Base-by-base conservation (phyloP, 768 basidiomycete species). In the Calocybe gangraenosa region DNA sequence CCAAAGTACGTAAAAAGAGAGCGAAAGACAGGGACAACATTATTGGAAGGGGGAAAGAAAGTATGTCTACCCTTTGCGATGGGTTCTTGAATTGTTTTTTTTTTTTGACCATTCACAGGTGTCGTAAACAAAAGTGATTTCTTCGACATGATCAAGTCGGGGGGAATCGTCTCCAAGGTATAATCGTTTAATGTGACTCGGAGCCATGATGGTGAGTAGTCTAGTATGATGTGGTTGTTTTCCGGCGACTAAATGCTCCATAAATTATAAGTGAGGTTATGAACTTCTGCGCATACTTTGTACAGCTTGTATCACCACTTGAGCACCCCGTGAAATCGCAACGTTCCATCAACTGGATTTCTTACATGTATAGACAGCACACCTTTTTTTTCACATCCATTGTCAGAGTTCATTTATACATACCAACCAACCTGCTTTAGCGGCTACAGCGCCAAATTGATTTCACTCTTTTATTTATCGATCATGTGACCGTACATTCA, bases 111-210 rank as follows among this genome's bases (percentile, higher is more conserved):
- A 40, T 33, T 25, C 14, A 18, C 55, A 84, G 85, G 69, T 46
- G 59, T 66, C 3, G 73, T 87, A 15, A 82, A 78, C 46, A 78
- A 83, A 64, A 83, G 87, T 49, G 76, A 80, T 44, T 92, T 92
- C 63, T 79, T 92, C 58, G 79, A 88, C 53, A 82, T 89, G 74
- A 89, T 92, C 55, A 76, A 84, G 46, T 82, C 86, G 33, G 89
- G 89, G 35, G 83, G 84, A 3, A 66, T 89, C 31, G 89, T 92
- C 32, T 85, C 88, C 15, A 90, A 79, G 60, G 66, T 67, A 40
- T 87, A 67, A 65, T 46, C 42, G 2, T n/a, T n/a, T n/a, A n/a
- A n/a, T n/a, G n/a, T n/a, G 9, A 32, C 9, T 30, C 20, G 22
- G 44, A 42, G 36, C 15, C 20, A 14, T 22, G 10, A 18, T 42